Conservation (phyloP, 2,329 filamentous ascomycete genomes). For the Tolypocladium tropicale region DNA sequence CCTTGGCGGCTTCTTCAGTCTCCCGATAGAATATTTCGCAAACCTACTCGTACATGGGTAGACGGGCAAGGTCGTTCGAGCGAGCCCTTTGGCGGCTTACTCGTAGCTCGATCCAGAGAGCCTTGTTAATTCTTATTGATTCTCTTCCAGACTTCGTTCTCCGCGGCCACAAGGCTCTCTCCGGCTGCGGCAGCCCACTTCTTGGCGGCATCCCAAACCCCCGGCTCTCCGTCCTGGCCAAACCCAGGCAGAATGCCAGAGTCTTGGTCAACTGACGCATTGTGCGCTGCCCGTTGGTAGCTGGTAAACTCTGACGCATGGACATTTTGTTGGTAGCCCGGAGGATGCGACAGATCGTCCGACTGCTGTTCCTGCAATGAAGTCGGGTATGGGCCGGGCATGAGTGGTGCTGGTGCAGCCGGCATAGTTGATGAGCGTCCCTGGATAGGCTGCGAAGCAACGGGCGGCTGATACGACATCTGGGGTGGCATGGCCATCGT, state of each 20-base stretch:
- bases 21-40: too few species aligned
- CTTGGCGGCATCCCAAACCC: slow-evolving; percentile 47
- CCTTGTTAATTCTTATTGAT: slow-evolving; percentile 44
- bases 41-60: neutral
- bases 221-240: slow-evolving; percentile 25
- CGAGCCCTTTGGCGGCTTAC: neutral
- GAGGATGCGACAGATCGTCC: slow-evolving; percentile 31
- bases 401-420: slow-evolving; percentile 15
- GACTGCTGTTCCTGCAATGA: slow-evolving; percentile 14
- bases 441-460: slow-evolving; percentile 28
- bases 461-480: slow-evolving; percentile 41
- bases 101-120: neutral
- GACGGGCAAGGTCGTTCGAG: neutral
- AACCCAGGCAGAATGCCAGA: slow-evolving; percentile 5
- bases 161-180: slow-evolving; percentile 45
- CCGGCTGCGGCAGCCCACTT: slow-evolving; percentile 48
- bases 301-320: slow-evolving; percentile 41
- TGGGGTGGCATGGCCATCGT: slow-evolving; percentile 33
- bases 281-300: slow-evolving; percentile 32
- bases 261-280: slow-evolving; percentile 19
- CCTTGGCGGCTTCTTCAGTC: too few species aligned
- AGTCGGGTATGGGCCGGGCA: slow-evolving; percentile 14
- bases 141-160: slow-evolving; percentile 52
- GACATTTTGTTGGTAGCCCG: slow-evolving; percentile 47
- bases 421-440: slow-evolving; percentile 35